A percentile compares a stretch with the other conserved stretches of the same genome.
These are phyloP conservation scores for Aspergillus sclerotiicarbonarius DNA, from an alignment of 495 filamentous ascomycete species.

Conservation along the genomic window DNA sequence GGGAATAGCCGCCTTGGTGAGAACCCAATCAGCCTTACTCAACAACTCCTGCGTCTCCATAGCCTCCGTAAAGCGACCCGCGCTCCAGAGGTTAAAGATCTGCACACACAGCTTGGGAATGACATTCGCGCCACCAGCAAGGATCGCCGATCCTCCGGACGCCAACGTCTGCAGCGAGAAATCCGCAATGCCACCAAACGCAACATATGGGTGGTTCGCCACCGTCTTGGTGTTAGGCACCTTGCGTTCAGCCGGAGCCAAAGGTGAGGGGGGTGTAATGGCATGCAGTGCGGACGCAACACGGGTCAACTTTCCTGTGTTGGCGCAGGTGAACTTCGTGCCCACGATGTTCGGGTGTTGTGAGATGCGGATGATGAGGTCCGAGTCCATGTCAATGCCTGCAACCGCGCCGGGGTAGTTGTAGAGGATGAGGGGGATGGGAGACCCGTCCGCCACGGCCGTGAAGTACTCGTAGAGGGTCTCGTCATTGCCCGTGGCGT, in stretches of 20 bases:
- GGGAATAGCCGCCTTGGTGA: constrained; percentile 82
- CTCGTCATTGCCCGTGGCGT: constrained; percentile 69
- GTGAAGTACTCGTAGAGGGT: constrained; percentile 76
- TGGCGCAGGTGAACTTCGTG: constrained; percentile 90
- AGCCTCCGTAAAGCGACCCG: constrained; percentile 72
- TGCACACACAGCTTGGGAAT: constrained; percentile 77
- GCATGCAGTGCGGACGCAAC: constrained; percentile 76
- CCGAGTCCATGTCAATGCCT: constrained; percentile 91
- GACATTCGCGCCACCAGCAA: constrained; percentile 85
- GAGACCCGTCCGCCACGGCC: constrained; percentile 69
- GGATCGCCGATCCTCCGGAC: constrained; percentile 78
- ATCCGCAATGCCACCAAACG: constrained; percentile 85
- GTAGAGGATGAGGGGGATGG: constrained; percentile 79
- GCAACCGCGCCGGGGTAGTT: constrained; percentile 90
- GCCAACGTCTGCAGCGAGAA: constrained; percentile 81
- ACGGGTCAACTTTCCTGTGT: constrained; percentile 83
- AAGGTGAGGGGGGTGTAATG: constrained; percentile 54
- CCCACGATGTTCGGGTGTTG: constrained; percentile 81
- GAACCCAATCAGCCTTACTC: constrained; percentile 76
- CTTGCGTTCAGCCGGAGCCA: constrained; percentile 31
- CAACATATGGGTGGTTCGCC: constrained; percentile 67
- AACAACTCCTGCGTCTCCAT: constrained; percentile 69
- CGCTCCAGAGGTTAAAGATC: constrained; percentile 75
- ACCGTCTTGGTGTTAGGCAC: constrained; percentile 31
- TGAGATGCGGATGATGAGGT: constrained; percentile 78